Evolutionary conservation across 2,329 filamentous ascomycete genomes (phyloP).

Genomic region (Fusarium pilosicola): DNA sequence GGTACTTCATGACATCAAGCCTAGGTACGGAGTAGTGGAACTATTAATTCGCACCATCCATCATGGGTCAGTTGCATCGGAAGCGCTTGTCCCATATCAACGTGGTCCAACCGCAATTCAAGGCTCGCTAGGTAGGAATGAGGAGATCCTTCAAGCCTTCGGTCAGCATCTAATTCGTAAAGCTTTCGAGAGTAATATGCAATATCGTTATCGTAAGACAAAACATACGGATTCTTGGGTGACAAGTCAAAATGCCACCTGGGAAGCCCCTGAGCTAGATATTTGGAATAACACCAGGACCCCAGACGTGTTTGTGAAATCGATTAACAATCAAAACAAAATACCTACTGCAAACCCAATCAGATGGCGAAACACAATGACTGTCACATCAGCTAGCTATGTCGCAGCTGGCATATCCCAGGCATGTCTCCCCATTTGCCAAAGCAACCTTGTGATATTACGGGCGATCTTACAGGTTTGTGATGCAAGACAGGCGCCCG

Average conservation of each 20-base stretch:
- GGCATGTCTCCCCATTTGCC: constrained; percentile 26
- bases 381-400: constrained; percentile 22
- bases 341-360: constrained; percentile 3
- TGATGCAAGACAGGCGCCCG: constrained; percentile 26
- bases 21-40: constrained; percentile 9
- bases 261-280: not conserved
- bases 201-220: not conserved
- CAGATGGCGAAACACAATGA: constrained; percentile 6
- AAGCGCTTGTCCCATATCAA: constrained; percentile 36
- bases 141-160: constrained; percentile 30
- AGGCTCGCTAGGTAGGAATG: constrained; percentile 11
- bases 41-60: not conserved
- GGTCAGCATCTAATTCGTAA: not conserved
- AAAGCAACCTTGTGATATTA: constrained; percentile 21
- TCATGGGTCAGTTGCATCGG: constrained; percentile 8
- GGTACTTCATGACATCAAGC: constrained; percentile 16
- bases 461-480: constrained; percentile 22
- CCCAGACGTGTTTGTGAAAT: not conserved
- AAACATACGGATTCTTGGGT: not conserved
- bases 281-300: not conserved
- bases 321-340: not conserved
- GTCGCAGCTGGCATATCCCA: constrained; percentile 26
- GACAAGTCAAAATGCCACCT: not conserved
- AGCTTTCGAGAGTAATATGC: not conserved
- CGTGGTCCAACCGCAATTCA: constrained; percentile 38